phyloP scores from a whole-genome alignment of 495 filamentous ascomycete genomes.

The Apiosordaria backusii region DNA sequence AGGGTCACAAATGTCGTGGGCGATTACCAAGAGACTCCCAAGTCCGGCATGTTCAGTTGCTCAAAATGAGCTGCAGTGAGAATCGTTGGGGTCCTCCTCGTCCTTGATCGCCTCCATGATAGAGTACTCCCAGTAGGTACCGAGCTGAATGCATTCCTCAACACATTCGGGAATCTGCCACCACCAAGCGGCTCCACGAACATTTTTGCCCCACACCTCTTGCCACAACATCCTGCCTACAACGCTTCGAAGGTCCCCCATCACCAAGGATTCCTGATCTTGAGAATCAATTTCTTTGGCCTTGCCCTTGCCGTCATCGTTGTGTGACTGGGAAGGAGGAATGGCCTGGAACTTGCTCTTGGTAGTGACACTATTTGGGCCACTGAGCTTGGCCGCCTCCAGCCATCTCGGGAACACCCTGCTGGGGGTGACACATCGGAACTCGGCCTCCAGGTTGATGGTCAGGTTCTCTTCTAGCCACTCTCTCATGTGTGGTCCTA shows the following conservation, averaged over 20 bases:
- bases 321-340: slow-evolving; percentile 12
- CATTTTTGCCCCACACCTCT: slow-evolving; percentile 46
- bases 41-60: not conserved
- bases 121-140: slow-evolving; percentile 47
- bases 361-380: slow-evolving; percentile 31
- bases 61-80: not conserved
- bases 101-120: slow-evolving; percentile 45
- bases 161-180: slow-evolving; percentile 48
- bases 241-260: slow-evolving; percentile 37
- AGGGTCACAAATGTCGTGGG: not conserved
- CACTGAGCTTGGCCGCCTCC: slow-evolving; percentile 37
- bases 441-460: slow-evolving; percentile 42
- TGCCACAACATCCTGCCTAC: slow-evolving; percentile 43
- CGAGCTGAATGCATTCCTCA: slow-evolving; percentile 43
- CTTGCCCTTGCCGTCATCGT: slow-evolving; percentile 5
- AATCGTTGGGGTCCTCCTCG: not conserved
- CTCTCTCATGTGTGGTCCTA: slow-evolving; percentile 43
- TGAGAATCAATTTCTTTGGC: not conserved
- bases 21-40: too few species aligned
- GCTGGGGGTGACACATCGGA: slow-evolving; percentile 43
- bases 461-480: slow-evolving; percentile 50
- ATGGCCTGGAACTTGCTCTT: slow-evolving; percentile 37
- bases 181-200: slow-evolving; percentile 46
- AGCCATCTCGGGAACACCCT: slow-evolving; percentile 44
- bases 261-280: slow-evolving; percentile 11